Conservation (phyloP, 1,284 basidiomycete genomes). For the Pyrrhoderma lamaoense region DNA sequence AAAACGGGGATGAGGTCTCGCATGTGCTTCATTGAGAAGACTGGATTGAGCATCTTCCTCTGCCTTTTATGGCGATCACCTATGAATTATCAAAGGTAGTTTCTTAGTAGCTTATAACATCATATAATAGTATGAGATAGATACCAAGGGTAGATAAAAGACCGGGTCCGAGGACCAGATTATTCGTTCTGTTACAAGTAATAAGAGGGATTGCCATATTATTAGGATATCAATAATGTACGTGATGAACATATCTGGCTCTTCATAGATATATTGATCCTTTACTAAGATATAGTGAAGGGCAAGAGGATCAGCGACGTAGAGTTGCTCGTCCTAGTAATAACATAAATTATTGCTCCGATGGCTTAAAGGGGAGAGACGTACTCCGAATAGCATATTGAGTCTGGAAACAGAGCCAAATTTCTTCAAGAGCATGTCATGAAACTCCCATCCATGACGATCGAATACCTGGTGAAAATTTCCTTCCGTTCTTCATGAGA, state of each 20-base stretch:
- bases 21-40: constrained; percentile 27
- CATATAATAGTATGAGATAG: constrained; percentile 1
- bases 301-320: constrained; percentile 33
- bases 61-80: constrained; percentile 26
- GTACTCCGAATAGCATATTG: constrained; percentile 45
- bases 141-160: constrained; percentile 15
- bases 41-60: constrained; percentile 27
- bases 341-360: background rate
- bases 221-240: constrained; percentile 12
- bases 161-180: background rate
- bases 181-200: constrained; percentile 14
- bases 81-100: too few species aligned
- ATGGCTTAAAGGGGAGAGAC: constrained; percentile 14
- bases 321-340: constrained; percentile 30
- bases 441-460: constrained; percentile 7
- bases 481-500: background rate
- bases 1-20: constrained; percentile 26
- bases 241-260: constrained; percentile 22
- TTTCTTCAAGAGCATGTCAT: constrained; percentile 4
- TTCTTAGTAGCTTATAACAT: too few species aligned
- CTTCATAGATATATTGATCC: constrained; percentile 30
- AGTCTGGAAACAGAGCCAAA: constrained; percentile 34
- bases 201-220: too few species aligned
- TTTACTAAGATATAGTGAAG: constrained; percentile 35
- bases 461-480: constrained; percentile 8